These are phyloP conservation scores for Phytophthora megakarya DNA, from an alignment of 352 stramenopile genomes.

Conservation along the genomic window DNA sequence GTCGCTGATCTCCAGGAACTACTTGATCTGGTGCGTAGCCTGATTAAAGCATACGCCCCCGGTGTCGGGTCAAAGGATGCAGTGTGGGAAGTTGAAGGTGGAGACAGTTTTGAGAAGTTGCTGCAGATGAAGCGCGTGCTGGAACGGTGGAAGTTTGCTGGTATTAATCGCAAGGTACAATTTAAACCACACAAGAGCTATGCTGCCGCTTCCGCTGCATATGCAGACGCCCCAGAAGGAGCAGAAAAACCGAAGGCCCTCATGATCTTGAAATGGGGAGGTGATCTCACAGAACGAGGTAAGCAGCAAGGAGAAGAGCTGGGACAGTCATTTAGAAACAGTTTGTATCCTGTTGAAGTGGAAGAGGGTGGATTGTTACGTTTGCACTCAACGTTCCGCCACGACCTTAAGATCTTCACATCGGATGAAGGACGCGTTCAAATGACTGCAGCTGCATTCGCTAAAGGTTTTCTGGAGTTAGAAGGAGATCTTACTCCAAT, in stretches of 20 bases:
- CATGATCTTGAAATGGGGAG: constrained; percentile 99
- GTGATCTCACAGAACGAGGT: constrained; percentile 98
- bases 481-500: constrained; percentile 99
- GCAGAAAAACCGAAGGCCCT: constrained; percentile 90
- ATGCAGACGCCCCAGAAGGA: constrained; percentile 17
- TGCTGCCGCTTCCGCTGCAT: constrained; percentile 41
- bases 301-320: constrained; percentile 96
- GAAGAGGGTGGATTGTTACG: constrained; percentile 95
- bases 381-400: constrained; percentile 99
- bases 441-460: constrained; percentile 99
- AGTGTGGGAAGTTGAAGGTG: constrained; percentile 85
- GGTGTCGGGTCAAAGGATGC: constrained; percentile 80
- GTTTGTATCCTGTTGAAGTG: constrained; percentile 89
- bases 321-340: constrained; percentile 92
- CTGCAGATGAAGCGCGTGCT: constrained; percentile 97
- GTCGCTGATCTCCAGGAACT: constrained; percentile 83
- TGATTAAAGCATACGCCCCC: constrained; percentile 86
- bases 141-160: constrained; percentile 96
- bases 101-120: constrained; percentile 93
- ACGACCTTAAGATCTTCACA: constrained; percentile 99
- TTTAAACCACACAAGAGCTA: constrained; percentile 79
- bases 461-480: constrained; percentile 98
- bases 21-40: constrained; percentile 72
- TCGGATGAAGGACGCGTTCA: constrained; percentile 99
- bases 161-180: constrained; percentile 97